Conservation (phyloP, 768 basidiomycete genomes). For the Mycena metata region DNA sequence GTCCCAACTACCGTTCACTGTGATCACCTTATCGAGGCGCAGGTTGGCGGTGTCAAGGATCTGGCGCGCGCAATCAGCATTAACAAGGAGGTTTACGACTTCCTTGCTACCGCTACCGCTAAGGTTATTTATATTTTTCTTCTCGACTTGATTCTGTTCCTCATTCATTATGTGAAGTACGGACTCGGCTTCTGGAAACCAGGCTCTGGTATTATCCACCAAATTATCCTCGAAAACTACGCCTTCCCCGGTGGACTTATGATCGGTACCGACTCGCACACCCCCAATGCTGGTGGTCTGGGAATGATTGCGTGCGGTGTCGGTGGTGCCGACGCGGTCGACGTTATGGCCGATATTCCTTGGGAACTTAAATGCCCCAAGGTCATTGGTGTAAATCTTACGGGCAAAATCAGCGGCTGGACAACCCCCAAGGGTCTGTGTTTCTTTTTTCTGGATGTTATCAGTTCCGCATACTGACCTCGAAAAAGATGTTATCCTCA, state of each 20-base stretch:
- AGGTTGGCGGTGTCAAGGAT: constrained; percentile 94
- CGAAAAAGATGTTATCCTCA: constrained; percentile 91
- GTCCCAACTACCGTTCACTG: constrained; percentile 99
- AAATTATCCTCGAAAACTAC: constrained; percentile 99
- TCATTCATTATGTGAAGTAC: constrained; percentile 64
- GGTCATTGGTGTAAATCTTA: constrained; percentile 97
- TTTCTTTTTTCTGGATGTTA: neutral
- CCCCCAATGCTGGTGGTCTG: constrained; percentile 98
- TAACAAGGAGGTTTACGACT: constrained; percentile 99
- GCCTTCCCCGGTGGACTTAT: constrained; percentile 99
- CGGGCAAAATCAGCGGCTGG: constrained; percentile 96
- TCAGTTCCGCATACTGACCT: constrained; percentile 28
- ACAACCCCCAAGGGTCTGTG: constrained; percentile 92
- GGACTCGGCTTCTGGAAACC: constrained; percentile 99
- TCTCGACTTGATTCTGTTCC: neutral
- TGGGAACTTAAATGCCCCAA: constrained; percentile 99
- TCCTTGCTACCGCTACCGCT: constrained; percentile 96
- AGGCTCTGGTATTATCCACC: constrained; percentile 98
- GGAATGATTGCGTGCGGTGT: constrained; percentile 99
- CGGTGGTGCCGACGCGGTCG: constrained; percentile 98
- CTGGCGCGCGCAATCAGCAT: constrained; percentile 90
- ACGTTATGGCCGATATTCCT: constrained; percentile 97
- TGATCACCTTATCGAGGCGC: constrained; percentile 99
- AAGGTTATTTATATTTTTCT: constrained; percentile 64
- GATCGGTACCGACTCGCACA: constrained; percentile 99